A percentile compares a stretch with the other conserved stretches of the same genome.
phyloP scores from a whole-genome alignment of 1,284 basidiomycete genomes.

The Coniferiporia weirii region DNA sequence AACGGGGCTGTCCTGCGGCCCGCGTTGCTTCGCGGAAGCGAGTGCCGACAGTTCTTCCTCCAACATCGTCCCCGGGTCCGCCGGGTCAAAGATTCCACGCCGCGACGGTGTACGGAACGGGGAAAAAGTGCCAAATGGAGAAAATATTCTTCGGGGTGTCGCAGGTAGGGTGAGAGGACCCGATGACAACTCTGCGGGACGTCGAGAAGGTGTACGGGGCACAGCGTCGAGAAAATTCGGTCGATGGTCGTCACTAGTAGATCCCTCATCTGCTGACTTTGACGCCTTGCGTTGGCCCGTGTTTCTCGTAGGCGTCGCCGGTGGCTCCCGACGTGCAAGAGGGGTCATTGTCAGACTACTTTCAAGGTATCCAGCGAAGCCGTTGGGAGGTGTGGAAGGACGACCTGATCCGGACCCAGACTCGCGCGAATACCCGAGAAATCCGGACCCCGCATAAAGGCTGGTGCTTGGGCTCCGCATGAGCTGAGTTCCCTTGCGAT shows the following conservation, averaged over 20 bases:
- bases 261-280: not conserved
- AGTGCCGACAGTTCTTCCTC: conserved; percentile 17
- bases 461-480: conserved; percentile 10
- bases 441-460: conserved; percentile 7
- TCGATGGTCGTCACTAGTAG: conserved; percentile 2
- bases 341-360: conserved; percentile 3
- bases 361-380: conserved; percentile 2
- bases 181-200: not conserved
- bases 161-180: not conserved
- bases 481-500: not conserved
- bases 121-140: conserved; percentile 12
- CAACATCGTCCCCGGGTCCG: conserved; percentile 13
- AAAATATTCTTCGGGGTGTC: conserved; percentile 12
- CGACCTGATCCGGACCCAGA: not conserved
- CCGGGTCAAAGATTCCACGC: conserved; percentile 13
- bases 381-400: conserved; percentile 7
- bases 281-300: conserved; percentile 1
- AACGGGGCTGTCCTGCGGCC: conserved; percentile 12
- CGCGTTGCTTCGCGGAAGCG: conserved; percentile 7
- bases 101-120: conserved; percentile 19
- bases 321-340: not conserved
- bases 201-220: not conserved
- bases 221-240: conserved; percentile 1
- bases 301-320: conserved; percentile 11
- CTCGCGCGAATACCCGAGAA: conserved; percentile 1